Evolutionary conservation across 306 rosid genomes (phyloP).

Genomic region (Cyclanthera cordifolia): DNA sequence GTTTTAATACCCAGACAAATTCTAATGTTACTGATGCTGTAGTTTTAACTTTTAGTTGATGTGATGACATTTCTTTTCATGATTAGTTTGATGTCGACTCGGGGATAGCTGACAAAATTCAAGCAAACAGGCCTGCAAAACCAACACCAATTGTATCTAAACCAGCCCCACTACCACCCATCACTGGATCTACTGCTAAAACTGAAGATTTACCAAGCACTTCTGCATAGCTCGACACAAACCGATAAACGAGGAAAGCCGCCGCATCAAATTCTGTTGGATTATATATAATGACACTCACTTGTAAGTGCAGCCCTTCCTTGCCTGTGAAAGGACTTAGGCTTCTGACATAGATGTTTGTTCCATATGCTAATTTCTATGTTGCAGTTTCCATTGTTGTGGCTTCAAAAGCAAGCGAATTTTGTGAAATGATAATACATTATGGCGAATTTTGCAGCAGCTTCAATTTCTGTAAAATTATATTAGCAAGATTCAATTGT

Average conservation of each 20-base stretch:
- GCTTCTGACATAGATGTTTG: constrained; percentile 9
- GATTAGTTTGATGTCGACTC: constrained; percentile 47
- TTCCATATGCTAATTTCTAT: not conserved
- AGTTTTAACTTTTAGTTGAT: not conserved
- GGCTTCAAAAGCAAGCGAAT: not conserved
- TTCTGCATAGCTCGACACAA: constrained; percentile 35
- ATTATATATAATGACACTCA: too few relatives aligned
- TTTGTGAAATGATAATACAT: not conserved
- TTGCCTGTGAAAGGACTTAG: not conserved
- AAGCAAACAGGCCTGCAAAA: constrained; percentile 54
- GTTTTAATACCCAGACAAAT: not conserved
- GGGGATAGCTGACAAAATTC: constrained; percentile 45
- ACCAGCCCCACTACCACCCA: constrained; percentile 29
- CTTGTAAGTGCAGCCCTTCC: not conserved
- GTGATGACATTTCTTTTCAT: constrained; percentile 8
- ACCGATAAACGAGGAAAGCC: not conserved
- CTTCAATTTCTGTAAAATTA: not conserved
- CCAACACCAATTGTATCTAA: constrained; percentile 38
- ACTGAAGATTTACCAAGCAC: constrained; percentile 35
- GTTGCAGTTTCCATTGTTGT: not conserved
- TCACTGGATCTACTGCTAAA: constrained; percentile 19
- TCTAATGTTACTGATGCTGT: not conserved
- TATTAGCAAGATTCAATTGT: not conserved
- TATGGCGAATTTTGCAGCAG: not conserved
- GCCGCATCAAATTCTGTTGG: not conserved